A percentile compares a stretch with the other conserved stretches of the same genome.
These are phyloP conservation scores for Lanmaoa pseudosensibilis DNA, from an alignment of 768 basidiomycete genomes.

Conservation along the genomic window DNA sequence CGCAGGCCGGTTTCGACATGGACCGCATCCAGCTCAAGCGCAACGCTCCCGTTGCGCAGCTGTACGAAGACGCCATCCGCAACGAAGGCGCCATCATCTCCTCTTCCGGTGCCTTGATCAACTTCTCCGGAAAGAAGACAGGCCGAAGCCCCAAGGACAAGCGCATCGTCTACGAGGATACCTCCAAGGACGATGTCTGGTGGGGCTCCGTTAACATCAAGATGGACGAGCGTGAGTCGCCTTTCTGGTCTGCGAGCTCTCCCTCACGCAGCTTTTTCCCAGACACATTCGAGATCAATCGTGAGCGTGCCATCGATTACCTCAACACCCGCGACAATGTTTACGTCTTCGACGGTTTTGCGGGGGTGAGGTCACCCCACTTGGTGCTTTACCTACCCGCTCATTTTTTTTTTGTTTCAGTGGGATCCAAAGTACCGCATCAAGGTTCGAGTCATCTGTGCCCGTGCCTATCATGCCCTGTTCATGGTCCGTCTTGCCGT, in stretches of 20 bases:
- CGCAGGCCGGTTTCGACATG: slow-evolving; percentile 99
- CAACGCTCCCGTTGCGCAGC: slow-evolving; percentile 84
- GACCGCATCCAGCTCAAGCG: slow-evolving; percentile 94
- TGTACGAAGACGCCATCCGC: slow-evolving; percentile 97
- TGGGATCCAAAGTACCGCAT: slow-evolving; percentile 99
- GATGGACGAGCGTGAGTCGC: slow-evolving; percentile 85
- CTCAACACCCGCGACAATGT: slow-evolving; percentile 98
- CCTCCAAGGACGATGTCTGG: slow-evolving; percentile 96
- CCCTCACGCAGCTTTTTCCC: slow-evolving; percentile 8
- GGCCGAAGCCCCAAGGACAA: slow-evolving; percentile 98
- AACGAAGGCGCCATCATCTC: slow-evolving; percentile 99
- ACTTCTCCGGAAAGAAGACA: slow-evolving; percentile 99
- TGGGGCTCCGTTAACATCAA: slow-evolving; percentile 99
- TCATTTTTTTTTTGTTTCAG: slow-evolving; percentile 36
- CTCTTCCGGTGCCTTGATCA: slow-evolving; percentile 94
- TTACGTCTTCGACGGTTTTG: slow-evolving; percentile 95
- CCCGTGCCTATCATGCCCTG: slow-evolving; percentile 96
- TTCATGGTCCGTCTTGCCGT: slow-evolving; percentile 76
- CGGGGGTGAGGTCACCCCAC: slow-evolving; percentile 58
- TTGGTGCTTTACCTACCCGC: background rate
- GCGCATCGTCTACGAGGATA: slow-evolving; percentile 98
- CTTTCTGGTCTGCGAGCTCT: background rate
- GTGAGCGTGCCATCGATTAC: slow-evolving; percentile 98
- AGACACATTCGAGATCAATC: slow-evolving; percentile 99
- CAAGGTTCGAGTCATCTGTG: slow-evolving; percentile 99